A percentile compares a stretch with the other conserved stretches of the same genome.
Evolutionary conservation across 176 grass and related monocot species (phyloP).

Genomic region (Leersia perrieri): DNA sequence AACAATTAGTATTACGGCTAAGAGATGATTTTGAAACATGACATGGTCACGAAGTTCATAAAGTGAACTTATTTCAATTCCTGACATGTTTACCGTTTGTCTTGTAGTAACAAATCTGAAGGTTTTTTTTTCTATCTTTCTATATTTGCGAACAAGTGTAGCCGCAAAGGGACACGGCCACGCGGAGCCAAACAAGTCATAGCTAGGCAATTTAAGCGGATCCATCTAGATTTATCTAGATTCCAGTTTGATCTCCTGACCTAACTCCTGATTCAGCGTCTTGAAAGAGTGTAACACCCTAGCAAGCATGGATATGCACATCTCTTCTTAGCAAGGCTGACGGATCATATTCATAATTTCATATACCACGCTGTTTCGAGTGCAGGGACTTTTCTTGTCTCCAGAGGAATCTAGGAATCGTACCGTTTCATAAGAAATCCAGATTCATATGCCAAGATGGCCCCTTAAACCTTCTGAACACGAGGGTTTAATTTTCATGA

Average conservation of each 20-base stretch:
- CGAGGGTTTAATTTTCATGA: too few relatives aligned
- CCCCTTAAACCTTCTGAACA: too few relatives aligned
- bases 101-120: neutral
- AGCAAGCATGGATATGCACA: neutral
- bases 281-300: neutral
- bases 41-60: too few relatives aligned
- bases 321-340: neutral
- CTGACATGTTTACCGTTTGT: too few relatives aligned
- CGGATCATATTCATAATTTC: neutral
- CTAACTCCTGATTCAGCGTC: neutral
- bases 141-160: neutral
- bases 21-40: too few relatives aligned
- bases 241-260: neutral
- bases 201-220: neutral
- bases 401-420: neutral
- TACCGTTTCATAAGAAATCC: too few relatives aligned
- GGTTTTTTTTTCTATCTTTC: neutral
- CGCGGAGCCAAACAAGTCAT: neutral
- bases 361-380: too few relatives aligned
- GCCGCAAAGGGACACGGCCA: neutral
- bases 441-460: too few relatives aligned
- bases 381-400: neutral
- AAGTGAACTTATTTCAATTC: too few relatives aligned
- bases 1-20: too few relatives aligned
- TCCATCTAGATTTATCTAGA: neutral